Conservation (phyloP, 2,329 filamentous ascomycete species). For the Alternaria longipes region DNA sequence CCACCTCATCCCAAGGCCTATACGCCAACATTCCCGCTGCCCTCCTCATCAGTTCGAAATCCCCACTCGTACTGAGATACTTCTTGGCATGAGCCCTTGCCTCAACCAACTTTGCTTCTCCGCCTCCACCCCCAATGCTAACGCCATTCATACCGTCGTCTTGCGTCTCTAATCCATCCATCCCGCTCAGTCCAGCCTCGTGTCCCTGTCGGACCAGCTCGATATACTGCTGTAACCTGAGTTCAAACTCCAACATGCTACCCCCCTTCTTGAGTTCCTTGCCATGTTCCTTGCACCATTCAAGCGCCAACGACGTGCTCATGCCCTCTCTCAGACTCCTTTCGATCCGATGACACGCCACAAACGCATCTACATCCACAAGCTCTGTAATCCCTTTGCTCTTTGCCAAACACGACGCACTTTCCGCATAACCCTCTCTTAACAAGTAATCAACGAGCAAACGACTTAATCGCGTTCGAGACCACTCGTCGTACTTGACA, state of each 20-base stretch:
- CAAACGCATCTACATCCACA: slow-evolving; percentile 89
- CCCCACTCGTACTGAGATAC: slow-evolving; percentile 75
- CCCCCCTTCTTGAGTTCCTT: slow-evolving; percentile 89
- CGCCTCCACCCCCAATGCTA: slow-evolving; percentile 56
- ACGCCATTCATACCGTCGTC: slow-evolving; percentile 69
- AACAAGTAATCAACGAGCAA: slow-evolving; percentile 93
- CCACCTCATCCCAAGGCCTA: slow-evolving; percentile 66
- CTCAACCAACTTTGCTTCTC: slow-evolving; percentile 70
- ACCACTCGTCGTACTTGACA: slow-evolving; percentile 94
- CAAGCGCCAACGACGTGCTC: slow-evolving; percentile 79
- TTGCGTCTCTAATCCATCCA: slow-evolving; percentile 34
- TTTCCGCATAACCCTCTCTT: slow-evolving; percentile 81
- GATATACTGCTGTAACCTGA: slow-evolving; percentile 93
- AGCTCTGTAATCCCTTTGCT: slow-evolving; percentile 81
- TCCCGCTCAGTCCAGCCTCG: slow-evolving; percentile 36
- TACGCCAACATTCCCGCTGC: slow-evolving; percentile 85
- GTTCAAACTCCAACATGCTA: slow-evolving; percentile 89
- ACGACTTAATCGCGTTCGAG: slow-evolving; percentile 79
- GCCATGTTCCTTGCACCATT: slow-evolving; percentile 94
- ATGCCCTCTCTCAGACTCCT: slow-evolving; percentile 71
- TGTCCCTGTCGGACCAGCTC: slow-evolving; percentile 77
- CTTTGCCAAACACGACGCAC: slow-evolving; percentile 76
- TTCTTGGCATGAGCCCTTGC: slow-evolving; percentile 85
- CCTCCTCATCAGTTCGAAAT: slow-evolving; percentile 73
- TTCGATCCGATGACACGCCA: slow-evolving; percentile 80